Conservation (phyloP, 768 basidiomycete genomes). For the Tricholoma matsutake region DNA sequence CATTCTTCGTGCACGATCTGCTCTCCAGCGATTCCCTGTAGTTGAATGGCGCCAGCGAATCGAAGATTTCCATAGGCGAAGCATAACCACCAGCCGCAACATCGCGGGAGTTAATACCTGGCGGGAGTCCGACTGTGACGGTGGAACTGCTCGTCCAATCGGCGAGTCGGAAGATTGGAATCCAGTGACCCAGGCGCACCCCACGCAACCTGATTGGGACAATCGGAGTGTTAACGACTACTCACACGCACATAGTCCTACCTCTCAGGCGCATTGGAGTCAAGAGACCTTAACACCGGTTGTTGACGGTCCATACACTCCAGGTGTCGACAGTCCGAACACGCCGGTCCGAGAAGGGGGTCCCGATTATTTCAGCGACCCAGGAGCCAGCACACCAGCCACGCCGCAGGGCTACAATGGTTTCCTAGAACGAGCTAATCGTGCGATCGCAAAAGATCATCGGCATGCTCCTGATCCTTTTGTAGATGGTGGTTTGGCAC, state of each 20-base stretch:
- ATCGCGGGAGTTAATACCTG: conserved; percentile 73
- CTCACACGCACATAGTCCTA: conserved; percentile 37
- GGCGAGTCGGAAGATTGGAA: conserved; percentile 79
- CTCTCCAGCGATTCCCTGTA: conserved; percentile 95
- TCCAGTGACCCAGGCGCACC: conserved; percentile 61
- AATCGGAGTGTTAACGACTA: conserved; percentile 50
- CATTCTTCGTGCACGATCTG: conserved; percentile 88
- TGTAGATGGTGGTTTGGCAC: conserved; percentile 54
- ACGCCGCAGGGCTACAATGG: conserved; percentile 56
- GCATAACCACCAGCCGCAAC: conserved; percentile 67
- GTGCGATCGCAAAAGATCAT: conserved; percentile 77
- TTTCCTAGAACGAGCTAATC: conserved; percentile 86
- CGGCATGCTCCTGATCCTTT: conserved; percentile 83
- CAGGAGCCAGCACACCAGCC: conserved; percentile 30
- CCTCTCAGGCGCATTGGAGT: conserved; percentile 64
- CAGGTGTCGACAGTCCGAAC: conserved; percentile 38
- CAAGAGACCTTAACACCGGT: conserved; percentile 51
- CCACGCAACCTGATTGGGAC: conserved; percentile 78
- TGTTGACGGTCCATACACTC: conserved; percentile 29
- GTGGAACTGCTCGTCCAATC: conserved; percentile 45
- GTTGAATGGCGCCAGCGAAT: conserved; percentile 96
- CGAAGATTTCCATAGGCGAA: conserved; percentile 92
- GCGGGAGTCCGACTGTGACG: conserved; percentile 68
- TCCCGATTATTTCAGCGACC: conserved; percentile 46
- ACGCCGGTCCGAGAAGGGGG: conserved; percentile 56